A percentile compares a stretch with the other conserved stretches of the same genome.
phyloP scores from a whole-genome alignment of 2,329 filamentous ascomycete genomes.

The Hirsutella thompsonii region DNA sequence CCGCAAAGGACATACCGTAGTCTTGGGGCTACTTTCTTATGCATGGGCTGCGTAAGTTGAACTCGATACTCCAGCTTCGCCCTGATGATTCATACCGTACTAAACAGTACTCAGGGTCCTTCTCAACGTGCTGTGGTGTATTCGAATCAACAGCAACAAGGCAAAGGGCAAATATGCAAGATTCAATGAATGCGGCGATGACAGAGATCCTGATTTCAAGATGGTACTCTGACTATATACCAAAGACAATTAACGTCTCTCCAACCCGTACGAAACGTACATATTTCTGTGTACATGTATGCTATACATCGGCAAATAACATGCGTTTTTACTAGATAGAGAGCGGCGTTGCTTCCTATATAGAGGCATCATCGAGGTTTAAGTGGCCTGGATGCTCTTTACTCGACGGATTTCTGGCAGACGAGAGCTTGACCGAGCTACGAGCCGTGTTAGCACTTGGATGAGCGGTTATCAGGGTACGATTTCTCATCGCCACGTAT shows the following conservation, averaged over 20 bases:
- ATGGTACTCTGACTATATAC: slow-evolving; percentile 36
- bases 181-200: slow-evolving; percentile 45
- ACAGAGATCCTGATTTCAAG: slow-evolving; percentile 48
- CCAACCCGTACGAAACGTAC: not conserved
- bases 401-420: no score
- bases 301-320: no score
- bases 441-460: no score
- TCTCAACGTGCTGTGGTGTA: slow-evolving; percentile 47
- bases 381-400: no score
- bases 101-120: slow-evolving; percentile 31
- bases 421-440: not conserved
- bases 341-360: no score
- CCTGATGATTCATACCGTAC: not conserved
- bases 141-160: slow-evolving; percentile 53
- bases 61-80: not conserved
- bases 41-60: slow-evolving; percentile 49
- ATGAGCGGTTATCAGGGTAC: no score
- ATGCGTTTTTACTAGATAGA: no score
- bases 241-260: not conserved
- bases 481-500: not conserved
- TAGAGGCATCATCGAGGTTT: no score
- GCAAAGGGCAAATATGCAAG: slow-evolving; percentile 42
- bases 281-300: not conserved
- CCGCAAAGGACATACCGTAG: slow-evolving; percentile 46
- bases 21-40: slow-evolving; percentile 45